A percentile compares a stretch with the other conserved stretches of the same genome.
Conservation (phyloP, 768 basidiomycete genomes). For the Steccherinum ochraceum region DNA sequence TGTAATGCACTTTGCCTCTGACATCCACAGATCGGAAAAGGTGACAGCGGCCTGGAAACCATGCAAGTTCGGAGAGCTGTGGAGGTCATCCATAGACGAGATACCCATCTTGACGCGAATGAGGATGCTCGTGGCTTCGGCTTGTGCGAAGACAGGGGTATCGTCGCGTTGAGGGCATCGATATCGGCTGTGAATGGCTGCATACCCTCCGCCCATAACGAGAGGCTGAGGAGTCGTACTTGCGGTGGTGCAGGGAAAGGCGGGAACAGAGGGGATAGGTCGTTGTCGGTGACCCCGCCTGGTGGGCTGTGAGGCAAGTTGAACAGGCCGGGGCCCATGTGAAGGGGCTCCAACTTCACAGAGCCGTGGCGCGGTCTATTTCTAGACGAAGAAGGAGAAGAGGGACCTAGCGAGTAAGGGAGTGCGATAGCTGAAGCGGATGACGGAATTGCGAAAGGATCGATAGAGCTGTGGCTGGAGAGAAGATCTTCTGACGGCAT, state of each 20-base stretch:
- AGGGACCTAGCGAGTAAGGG: not conserved
- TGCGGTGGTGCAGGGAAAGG: conserved; percentile 27
- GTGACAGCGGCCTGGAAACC: conserved; percentile 57
- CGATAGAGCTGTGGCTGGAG: not conserved
- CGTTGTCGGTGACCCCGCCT: conserved; percentile 12
- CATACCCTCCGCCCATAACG: conserved; percentile 65
- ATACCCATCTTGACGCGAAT: conserved; percentile 55
- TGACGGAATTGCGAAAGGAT: not conserved
- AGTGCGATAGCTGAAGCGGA: not conserved
- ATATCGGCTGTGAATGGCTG: conserved; percentile 53
- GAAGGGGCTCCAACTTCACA: conserved; percentile 22
- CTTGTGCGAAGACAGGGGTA: conserved; percentile 23
- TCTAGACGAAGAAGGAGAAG: conserved; percentile 7
- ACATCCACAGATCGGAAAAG: conserved; percentile 46
- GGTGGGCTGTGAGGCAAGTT: conserved; percentile 15
- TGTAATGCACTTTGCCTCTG: conserved; percentile 58
- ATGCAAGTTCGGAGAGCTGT: conserved; percentile 49
- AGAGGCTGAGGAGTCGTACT: conserved; percentile 35
- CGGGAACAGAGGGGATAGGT: conserved; percentile 9
- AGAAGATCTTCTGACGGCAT: not conserved
- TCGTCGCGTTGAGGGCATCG: conserved; percentile 39
- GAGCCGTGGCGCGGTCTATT: conserved; percentile 5
- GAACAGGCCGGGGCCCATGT: conserved; percentile 19
- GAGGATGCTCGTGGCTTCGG: conserved; percentile 33
- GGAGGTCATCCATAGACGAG: conserved; percentile 46